These are phyloP conservation scores for Tylopilus felleus DNA, from an alignment of 768 basidiomycete genomes.

Conservation along the genomic window DNA sequence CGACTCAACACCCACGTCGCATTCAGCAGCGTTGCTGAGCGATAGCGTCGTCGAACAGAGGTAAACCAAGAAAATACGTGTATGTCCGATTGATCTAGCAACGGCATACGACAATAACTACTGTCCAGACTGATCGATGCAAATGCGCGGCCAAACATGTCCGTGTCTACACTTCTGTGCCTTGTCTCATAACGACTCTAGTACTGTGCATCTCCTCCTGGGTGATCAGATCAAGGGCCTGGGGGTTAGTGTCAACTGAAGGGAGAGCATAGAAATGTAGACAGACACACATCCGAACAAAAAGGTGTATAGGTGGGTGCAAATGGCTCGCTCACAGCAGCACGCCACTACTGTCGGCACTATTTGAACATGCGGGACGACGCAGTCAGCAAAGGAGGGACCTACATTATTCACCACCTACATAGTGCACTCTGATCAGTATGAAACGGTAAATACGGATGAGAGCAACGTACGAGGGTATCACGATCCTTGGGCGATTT, in stretches of 20 bases:
- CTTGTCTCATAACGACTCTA: background rate
- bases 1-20: background rate
- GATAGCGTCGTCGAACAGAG: background rate
- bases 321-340: background rate
- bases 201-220: background rate
- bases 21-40: background rate
- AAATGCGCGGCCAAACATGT: constrained; percentile 1
- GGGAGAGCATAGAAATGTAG: background rate
- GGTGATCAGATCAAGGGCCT: constrained; percentile 3
- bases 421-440: background rate
- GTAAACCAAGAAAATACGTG: background rate
- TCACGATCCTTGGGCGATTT: constrained; percentile 10
- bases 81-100: background rate
- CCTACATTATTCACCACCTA: constrained; percentile 7
- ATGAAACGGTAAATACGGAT: background rate
- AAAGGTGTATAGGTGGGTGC: background rate
- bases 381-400: too few relatives aligned
- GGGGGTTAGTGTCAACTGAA: background rate
- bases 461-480: constrained; percentile 5
- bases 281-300: constrained; percentile 5
- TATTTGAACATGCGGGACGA: background rate
- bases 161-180: background rate
- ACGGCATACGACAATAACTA: background rate
- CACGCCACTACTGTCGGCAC: background rate
- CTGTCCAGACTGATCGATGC: background rate